A percentile compares a stretch with the other conserved stretches of the same genome.
Conservation (phyloP, 2,329 filamentous ascomycete genomes). For the Sclerotinia nivalis region DNA sequence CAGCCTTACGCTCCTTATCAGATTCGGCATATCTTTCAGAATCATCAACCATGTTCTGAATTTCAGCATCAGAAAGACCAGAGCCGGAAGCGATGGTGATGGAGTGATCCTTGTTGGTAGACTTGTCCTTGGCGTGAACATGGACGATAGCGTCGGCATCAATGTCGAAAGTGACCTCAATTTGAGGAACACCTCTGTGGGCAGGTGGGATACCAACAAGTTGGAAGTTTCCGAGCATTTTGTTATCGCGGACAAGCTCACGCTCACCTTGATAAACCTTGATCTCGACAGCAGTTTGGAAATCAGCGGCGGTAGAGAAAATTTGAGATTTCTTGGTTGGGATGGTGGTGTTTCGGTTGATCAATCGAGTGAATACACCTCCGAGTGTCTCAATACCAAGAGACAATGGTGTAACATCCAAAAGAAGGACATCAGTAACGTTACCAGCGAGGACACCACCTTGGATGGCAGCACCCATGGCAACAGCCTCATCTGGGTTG, state of each 20-base stretch:
- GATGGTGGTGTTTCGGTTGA: conserved; percentile 99
- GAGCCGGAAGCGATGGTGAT: conserved; percentile 98
- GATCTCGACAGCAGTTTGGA: conserved; percentile 98
- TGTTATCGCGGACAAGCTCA: conserved; percentile 98
- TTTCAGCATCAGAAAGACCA: conserved; percentile 91
- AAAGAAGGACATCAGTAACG: conserved; percentile 91
- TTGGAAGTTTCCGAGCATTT: conserved; percentile 98
- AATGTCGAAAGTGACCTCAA: conserved; percentile 98
- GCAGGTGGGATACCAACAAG: conserved; percentile 95
- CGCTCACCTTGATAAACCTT: conserved; percentile 99
- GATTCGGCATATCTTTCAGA: conserved; percentile 94
- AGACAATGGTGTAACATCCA: conserved; percentile 93
- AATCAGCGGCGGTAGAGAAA: conserved; percentile 96
- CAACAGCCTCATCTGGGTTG: conserved; percentile 97
- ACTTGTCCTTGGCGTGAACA: conserved; percentile 98
- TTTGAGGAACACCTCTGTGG: conserved; percentile 91
- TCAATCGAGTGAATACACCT: conserved; percentile 95
- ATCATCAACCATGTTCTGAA: conserved; percentile 96
- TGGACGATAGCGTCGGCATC: conserved; percentile 97
- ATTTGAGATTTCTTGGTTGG: conserved; percentile 99
- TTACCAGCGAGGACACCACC: conserved; percentile 95
- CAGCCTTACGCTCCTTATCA: conserved; percentile 94
- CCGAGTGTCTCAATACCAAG: conserved; percentile 98
- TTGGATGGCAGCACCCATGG: conserved; percentile 95
- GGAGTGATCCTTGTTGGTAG: conserved; percentile 98